Percentiles rank a stretch among this genome's conserved stretches.
phyloP scores from a whole-genome alignment of 179 eudicot genomes.

The Carnegiea gigantea region DNA sequence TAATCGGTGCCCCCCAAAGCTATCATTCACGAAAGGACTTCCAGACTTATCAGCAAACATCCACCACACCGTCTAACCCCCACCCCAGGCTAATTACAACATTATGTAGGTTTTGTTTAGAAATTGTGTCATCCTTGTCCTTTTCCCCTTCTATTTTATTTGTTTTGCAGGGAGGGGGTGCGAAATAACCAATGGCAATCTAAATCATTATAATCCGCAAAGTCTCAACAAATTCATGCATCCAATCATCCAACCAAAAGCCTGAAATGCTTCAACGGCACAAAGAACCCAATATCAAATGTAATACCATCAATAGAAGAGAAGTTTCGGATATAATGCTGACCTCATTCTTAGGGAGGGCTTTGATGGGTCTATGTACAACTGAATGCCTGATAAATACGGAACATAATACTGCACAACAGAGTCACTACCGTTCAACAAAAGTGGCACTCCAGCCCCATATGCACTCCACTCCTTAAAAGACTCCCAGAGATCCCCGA shows the following conservation, averaged over 20 bases:
- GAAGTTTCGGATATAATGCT: constrained; percentile 3
- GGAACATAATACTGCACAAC: constrained; percentile 53
- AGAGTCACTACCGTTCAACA: constrained; percentile 43
- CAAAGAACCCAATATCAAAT: not conserved
- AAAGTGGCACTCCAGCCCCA: constrained; percentile 53
- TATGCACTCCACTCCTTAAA: constrained; percentile 52
- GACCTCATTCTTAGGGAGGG: constrained; percentile 40
- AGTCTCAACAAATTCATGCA: not conserved
- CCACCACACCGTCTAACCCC: not conserved
- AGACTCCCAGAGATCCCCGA: constrained; percentile 50
- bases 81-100: not conserved
- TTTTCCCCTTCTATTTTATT: not conserved
- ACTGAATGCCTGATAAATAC: constrained; percentile 48
- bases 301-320: constrained; percentile 6
- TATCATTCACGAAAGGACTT: not conserved
- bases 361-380: constrained; percentile 44
- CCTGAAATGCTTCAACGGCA: not conserved
- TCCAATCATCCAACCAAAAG: not conserved
- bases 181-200: not conserved
- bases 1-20: not conserved
- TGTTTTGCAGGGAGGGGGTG: not conserved
- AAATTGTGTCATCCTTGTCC: not conserved
- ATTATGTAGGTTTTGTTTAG: not conserved
- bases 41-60: not conserved
- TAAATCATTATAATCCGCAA: not conserved